These are phyloP conservation scores for Penstemon barbatus DNA, from an alignment of 257 asterid species.

Conservation along the genomic window DNA sequence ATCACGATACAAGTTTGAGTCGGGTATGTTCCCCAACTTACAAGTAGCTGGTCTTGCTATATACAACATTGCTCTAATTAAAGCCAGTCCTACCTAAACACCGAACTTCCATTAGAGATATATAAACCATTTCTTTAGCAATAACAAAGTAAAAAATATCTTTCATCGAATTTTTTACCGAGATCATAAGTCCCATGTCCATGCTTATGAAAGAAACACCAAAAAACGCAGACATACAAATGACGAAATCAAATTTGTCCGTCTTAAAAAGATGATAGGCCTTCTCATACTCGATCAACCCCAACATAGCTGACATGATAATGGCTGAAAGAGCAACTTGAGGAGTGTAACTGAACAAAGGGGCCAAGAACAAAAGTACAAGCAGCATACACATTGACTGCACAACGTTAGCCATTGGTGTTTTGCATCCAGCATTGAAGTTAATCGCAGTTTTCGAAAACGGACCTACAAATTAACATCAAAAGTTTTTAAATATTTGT, in stretches of 20 bases:
- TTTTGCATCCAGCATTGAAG: slow-evolving; percentile 75
- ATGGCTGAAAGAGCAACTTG: slow-evolving; percentile 82
- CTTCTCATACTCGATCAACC: slow-evolving; percentile 68
- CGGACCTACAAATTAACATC: slow-evolving; percentile 37
- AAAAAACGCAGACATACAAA: slow-evolving; percentile 72
- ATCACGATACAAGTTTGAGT: slow-evolving; percentile 55
- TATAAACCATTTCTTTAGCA: too few species aligned
- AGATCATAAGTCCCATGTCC: slow-evolving; percentile 81
- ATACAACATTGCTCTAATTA: slow-evolving; percentile 65
- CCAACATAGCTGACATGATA: slow-evolving; percentile 88
- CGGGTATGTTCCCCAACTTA: slow-evolving; percentile 69
- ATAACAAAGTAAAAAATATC: too few species aligned
- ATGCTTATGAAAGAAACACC: slow-evolving; percentile 89
- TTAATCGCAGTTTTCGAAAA: slow-evolving; percentile 92
- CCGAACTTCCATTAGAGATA: background rate
- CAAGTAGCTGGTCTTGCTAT: slow-evolving; percentile 78
- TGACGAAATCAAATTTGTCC: slow-evolving; percentile 74
- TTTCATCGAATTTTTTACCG: slow-evolving; percentile 38
- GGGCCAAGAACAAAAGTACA: slow-evolving; percentile 77
- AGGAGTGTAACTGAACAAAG: slow-evolving; percentile 81
- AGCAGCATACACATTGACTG: slow-evolving; percentile 66
- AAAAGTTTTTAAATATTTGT: too few species aligned
- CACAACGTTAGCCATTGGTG: slow-evolving; percentile 69
- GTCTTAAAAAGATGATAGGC: slow-evolving; percentile 69
- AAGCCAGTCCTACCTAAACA: slow-evolving; percentile 61